Percentiles rank a stretch among this genome's conserved stretches.
Evolutionary conservation across 441 rosid species (phyloP).

Genomic region (Pelargonium citronellum): DNA sequence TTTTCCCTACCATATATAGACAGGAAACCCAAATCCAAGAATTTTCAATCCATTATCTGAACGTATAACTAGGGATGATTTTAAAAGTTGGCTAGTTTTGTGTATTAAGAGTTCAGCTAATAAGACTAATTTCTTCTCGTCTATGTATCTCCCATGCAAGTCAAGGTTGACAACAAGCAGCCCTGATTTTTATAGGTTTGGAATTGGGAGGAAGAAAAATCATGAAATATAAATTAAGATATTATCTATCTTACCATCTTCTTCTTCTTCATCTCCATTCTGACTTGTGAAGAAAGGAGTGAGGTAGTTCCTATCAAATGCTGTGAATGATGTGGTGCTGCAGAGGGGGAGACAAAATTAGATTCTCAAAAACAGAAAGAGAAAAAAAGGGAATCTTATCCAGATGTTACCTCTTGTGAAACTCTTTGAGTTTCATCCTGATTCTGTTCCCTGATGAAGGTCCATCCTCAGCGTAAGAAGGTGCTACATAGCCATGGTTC

Average conservation of each 20-base stretch:
- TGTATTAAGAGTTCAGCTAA: neutral
- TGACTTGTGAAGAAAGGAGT: constrained; percentile 96
- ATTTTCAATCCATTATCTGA: neutral
- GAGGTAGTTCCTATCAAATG: constrained; percentile 81
- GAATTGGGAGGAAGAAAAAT: neutral
- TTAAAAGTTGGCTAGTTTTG: neutral
- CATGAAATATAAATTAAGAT: neutral
- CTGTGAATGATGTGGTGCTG: constrained; percentile 82
- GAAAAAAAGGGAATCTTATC: constrained; percentile 1
- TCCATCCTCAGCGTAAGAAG: constrained; percentile 29
- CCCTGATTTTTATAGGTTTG: neutral
- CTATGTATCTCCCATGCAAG: neutral
- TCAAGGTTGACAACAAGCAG: neutral
- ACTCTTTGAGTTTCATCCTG: constrained; percentile 76
- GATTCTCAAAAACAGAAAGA: constrained; percentile 6
- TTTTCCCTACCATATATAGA: neutral
- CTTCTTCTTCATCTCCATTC: constrained; percentile 63
- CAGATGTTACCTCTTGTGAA: constrained; percentile 62
- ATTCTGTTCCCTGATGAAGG: constrained; percentile 61
- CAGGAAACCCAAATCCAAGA: neutral
- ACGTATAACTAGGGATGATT: neutral
- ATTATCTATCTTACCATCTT: constrained; percentile 34
- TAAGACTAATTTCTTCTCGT: neutral
- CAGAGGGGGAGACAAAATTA: constrained; percentile 16
- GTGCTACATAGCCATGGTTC: constrained; percentile 54